Evolutionary conservation across 768 basidiomycete genomes (phyloP).

Genomic region (Lactarius psammicola): DNA sequence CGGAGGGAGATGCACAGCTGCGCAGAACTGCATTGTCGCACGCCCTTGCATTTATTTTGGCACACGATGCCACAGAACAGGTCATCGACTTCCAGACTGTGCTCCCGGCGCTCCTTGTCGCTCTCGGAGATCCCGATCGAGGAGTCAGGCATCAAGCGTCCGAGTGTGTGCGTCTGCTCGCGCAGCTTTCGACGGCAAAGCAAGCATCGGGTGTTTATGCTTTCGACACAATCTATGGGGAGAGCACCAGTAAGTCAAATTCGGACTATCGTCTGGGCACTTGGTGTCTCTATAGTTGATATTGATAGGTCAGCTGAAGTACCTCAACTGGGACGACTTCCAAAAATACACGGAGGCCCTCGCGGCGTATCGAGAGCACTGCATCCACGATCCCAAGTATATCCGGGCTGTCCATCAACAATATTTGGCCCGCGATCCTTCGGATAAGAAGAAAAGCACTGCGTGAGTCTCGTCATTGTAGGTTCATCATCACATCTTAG

Average conservation of each 20-base stretch:
- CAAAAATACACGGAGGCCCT: constrained; percentile 56
- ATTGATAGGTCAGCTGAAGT: constrained; percentile 54
- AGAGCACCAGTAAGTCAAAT: constrained; percentile 48
- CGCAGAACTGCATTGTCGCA: constrained; percentile 66
- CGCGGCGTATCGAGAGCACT: constrained; percentile 50
- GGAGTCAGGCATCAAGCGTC: constrained; percentile 51
- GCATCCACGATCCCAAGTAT: constrained; percentile 58
- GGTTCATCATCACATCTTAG: not conserved
- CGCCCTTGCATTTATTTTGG: constrained; percentile 75
- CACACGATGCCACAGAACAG: constrained; percentile 53
- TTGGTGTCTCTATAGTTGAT: constrained; percentile 17
- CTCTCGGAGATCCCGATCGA: constrained; percentile 47
- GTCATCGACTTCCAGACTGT: constrained; percentile 79
- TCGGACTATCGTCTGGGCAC: not conserved
- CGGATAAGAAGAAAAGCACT: constrained; percentile 54
- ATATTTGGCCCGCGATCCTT: constrained; percentile 46
- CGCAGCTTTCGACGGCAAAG: constrained; percentile 39
- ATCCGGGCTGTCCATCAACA: constrained; percentile 59
- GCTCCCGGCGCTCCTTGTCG: constrained; percentile 64
- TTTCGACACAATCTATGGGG: constrained; percentile 71
- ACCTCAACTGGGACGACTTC: constrained; percentile 63
- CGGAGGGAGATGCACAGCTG: constrained; percentile 35
- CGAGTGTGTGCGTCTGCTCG: constrained; percentile 53
- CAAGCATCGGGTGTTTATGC: constrained; percentile 61
- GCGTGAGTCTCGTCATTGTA: constrained; percentile 42